A percentile compares a stretch with the other conserved stretches of the same genome.
These are phyloP conservation scores for Phytophthora rubi DNA, from an alignment of 352 stramenopile genomes.

Conservation along the genomic window DNA sequence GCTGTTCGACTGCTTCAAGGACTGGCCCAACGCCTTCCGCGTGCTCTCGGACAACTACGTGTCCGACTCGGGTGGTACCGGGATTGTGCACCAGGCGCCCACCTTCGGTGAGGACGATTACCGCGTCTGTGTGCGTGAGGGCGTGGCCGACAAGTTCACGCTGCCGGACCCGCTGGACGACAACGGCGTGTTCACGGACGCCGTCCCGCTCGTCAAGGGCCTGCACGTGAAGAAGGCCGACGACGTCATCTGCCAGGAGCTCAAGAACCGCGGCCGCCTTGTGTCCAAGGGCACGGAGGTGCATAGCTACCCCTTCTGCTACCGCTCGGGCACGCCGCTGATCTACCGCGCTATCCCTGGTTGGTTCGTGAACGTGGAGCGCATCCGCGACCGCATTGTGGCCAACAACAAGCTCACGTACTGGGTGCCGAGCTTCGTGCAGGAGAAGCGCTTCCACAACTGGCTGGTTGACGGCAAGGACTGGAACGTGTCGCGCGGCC, in stretches of 20 bases:
- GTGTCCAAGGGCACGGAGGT: constrained; percentile 97
- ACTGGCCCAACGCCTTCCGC: constrained; percentile 92
- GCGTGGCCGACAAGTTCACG: constrained; percentile 94
- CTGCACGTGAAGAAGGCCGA: constrained; percentile 99
- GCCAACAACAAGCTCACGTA: constrained; percentile 90
- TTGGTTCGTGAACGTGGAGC: constrained; percentile 99
- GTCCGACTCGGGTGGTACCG: constrained; percentile 96
- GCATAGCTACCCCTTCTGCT: constrained; percentile 99
- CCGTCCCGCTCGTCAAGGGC: constrained; percentile 93
- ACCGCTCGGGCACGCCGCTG: constrained; percentile 99
- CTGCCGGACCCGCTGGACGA: constrained; percentile 97
- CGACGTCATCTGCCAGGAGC: constrained; percentile 94
- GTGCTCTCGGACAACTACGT: constrained; percentile 99
- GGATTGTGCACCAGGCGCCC: constrained; percentile 98
- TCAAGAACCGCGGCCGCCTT: constrained; percentile 96
- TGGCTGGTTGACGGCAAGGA: constrained; percentile 98
- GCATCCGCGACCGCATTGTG: constrained; percentile 96
- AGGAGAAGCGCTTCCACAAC: constrained; percentile 99
- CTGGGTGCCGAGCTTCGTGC: constrained; percentile 92
- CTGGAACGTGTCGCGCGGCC: constrained; percentile 98
- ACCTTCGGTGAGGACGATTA: constrained; percentile 99
- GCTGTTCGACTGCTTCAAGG: constrained; percentile 96
- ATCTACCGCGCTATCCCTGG: constrained; percentile 99
- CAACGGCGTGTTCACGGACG: constrained; percentile 95
- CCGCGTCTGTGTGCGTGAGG: constrained; percentile 97